A percentile compares a stretch with the other conserved stretches of the same genome.
These are phyloP conservation scores for Phalaenopsis equestris DNA, from an alignment of 106 monocot genomes.

Conservation along the genomic window DNA sequence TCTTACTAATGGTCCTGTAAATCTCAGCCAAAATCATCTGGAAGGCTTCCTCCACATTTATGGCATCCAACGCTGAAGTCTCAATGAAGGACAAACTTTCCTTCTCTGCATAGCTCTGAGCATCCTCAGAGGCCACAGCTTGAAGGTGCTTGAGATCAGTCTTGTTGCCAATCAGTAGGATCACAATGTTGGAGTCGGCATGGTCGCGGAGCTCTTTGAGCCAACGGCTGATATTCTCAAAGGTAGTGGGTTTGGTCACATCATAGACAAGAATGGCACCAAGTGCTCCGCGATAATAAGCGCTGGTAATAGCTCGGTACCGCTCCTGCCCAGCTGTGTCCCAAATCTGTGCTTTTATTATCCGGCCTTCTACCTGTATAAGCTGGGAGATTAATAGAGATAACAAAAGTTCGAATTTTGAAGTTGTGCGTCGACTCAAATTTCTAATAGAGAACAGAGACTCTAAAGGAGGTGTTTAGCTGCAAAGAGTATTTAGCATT, in stretches of 20 bases:
- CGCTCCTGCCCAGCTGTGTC: constrained; percentile 29
- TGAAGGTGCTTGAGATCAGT: not conserved
- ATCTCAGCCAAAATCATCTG: not conserved
- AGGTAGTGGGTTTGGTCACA: constrained; percentile 30
- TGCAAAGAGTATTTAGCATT: no score
- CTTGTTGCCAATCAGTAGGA: constrained; percentile 26
- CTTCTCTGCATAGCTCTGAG: no score
- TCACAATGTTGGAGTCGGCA: constrained; percentile 27
- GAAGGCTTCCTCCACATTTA: not conserved
- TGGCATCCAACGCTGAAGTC: not conserved
- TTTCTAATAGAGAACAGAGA: no score
- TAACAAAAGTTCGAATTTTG: no score
- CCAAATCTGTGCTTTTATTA: constrained; percentile 28
- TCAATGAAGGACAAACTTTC: no score
- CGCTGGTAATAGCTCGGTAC: constrained; percentile 39
- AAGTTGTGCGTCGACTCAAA: no score
- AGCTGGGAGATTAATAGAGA: no score
- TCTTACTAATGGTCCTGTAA: not conserved
- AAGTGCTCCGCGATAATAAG: constrained; percentile 42
- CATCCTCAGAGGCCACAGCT: no score
- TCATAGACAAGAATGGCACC: constrained; percentile 39
- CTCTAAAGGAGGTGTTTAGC: no score
- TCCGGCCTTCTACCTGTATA: constrained; percentile 12
- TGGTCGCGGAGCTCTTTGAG: constrained; percentile 27
- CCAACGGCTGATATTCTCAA: constrained; percentile 27